Percentiles rank a stretch among this genome's conserved stretches.
Conservation (phyloP, 257 asterid species). For the Rehmannia glutinosa region DNA sequence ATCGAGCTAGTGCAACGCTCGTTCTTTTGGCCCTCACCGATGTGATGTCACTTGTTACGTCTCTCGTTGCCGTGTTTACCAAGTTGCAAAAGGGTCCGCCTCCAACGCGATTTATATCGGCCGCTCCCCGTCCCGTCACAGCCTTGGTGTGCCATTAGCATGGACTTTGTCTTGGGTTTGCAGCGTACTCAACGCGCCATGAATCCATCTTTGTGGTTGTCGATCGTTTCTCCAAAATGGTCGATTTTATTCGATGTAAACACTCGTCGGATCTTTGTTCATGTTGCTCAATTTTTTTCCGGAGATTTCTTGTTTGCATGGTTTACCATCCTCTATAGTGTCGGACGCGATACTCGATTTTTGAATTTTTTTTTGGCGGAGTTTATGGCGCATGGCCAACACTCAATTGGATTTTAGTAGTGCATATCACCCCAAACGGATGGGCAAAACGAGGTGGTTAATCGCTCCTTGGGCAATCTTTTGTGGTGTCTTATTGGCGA, state of each 20-base stretch:
- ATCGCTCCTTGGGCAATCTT: background rate
- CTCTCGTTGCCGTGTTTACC: background rate
- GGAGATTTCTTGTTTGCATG: background rate
- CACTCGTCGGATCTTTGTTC: background rate
- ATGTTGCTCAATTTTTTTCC: background rate
- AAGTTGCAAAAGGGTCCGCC: background rate
- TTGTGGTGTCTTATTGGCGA: background rate
- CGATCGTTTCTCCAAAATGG: background rate
- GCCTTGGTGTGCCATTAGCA: background rate
- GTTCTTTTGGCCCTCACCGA: background rate
- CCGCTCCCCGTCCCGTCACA: background rate
- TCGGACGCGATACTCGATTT: background rate
- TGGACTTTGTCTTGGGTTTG: background rate
- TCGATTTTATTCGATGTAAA: background rate
- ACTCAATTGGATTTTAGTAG: background rate
- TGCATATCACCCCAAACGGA: background rate
- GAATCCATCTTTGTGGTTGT: background rate
- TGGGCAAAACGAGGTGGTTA: background rate
- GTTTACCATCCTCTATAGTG: background rate
- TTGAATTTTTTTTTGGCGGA: background rate
- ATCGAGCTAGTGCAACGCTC: background rate
- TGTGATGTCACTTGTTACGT: background rate
- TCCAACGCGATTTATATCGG: background rate
- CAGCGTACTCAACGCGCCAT: background rate
- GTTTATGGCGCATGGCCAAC: background rate